Base-by-base conservation (phyloP, 306 rosid species). In the Pyrus betulifolia region DNA sequence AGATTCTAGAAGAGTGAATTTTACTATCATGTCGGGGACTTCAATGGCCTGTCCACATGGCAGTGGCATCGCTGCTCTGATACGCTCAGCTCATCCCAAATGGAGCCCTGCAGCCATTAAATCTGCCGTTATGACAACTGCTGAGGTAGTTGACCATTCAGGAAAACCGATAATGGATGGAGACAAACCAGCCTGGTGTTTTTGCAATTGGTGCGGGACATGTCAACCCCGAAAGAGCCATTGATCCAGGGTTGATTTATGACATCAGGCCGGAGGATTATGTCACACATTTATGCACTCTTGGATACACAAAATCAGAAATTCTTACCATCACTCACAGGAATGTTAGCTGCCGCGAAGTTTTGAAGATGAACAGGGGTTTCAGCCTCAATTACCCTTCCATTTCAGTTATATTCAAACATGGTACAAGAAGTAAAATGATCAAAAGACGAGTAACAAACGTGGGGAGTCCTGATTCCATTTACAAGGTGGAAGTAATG, bases 31-130 rank as follows among this genome's bases (percentile, higher is more conserved):
- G 98, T 92, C 97, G 3, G 98, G 98, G 61, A 93, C 98, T 27
- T 93, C 98, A 60, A 93, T 91, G 97, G 81, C 98, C 58, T 93
- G 97, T 63, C 98, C 98, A 75, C 98, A 91, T 86, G 94, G 86
- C 25, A 90, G 97, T 79, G 98, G 97, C 69, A 87, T 90, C 38
- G 87, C 97, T 5, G 96, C 97, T 68, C 93, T 93, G 3, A 73
- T 93, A 44, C 97, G 75, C 71, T 85, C 96, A 11, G 89, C 87
- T 66, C 94, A 93, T 62, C 93, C 92, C 42, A 84, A 46, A 52
- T 92, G 99, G 99, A 80, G 80, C 25, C 97, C 96, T 3, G 98
- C 96, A 2, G 96, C 95, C 58, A 63, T 93, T 21, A 93, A 90
- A 77, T 93, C 96, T 17, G 96, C 98, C 35, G 78, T 93, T 19